These are phyloP conservation scores for Leccinum variicolor DNA, from an alignment of 768 basidiomycete species.

Conservation along the genomic window DNA sequence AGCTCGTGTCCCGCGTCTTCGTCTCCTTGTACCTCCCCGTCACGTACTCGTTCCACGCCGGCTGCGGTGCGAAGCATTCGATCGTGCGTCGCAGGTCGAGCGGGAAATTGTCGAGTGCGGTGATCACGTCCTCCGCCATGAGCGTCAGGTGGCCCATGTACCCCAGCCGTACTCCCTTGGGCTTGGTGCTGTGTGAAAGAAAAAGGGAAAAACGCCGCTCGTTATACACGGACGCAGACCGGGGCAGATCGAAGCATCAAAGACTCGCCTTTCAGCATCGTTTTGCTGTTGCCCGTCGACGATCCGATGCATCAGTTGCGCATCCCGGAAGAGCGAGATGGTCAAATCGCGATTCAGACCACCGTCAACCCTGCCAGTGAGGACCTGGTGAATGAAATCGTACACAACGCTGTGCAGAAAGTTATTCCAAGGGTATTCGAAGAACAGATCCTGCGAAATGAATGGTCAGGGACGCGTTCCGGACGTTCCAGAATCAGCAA, in stretches of 20 bases:
- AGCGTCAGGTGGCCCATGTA: conserved; percentile 98
- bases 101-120: conserved; percentile 85
- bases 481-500: not conserved
- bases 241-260: not conserved
- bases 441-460: conserved; percentile 76
- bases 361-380: conserved; percentile 83
- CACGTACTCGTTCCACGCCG: conserved; percentile 89
- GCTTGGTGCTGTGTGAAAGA: conserved; percentile 51
- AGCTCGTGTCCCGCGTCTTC: conserved; percentile 72
- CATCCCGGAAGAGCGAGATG: conserved; percentile 83
- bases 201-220: not conserved
- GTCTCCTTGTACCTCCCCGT: conserved; percentile 82
- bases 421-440: conserved; percentile 96
- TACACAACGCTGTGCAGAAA: conserved; percentile 96
- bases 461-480: not conserved
- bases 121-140: conserved; percentile 92
- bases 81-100: conserved; percentile 67
- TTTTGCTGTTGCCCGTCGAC: conserved; percentile 82
- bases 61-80: conserved; percentile 64
- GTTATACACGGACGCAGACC: not conserved
- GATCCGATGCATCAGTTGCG: conserved; percentile 77
- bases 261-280: conserved; percentile 65
- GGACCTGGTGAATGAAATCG: conserved; percentile 91
- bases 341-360: conserved; percentile 83
- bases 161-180: conserved; percentile 78